These are phyloP conservation scores for Tricharina praecox DNA, from an alignment of 495 filamentous ascomycete species.

Conservation along the genomic window DNA sequence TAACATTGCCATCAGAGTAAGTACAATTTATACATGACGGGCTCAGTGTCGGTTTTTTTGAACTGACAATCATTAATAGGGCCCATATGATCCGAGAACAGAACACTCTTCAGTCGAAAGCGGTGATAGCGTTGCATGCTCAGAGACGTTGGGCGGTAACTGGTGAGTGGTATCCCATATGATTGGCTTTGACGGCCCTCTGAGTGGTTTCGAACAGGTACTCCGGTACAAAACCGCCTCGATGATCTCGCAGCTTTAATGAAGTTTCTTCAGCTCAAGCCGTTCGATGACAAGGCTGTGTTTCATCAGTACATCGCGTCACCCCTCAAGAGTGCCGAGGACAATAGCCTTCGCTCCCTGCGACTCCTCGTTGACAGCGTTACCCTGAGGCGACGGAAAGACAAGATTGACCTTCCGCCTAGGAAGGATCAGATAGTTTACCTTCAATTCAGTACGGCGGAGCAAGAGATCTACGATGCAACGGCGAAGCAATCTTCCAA, in stretches of 20 bases:
- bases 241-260: slow-evolving; percentile 83
- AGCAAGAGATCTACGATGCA: slow-evolving; percentile 39
- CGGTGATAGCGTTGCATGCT: slow-evolving; percentile 64
- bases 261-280: slow-evolving; percentile 69
- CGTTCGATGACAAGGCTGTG: slow-evolving; percentile 60
- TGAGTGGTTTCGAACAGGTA: not conserved
- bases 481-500: slow-evolving; percentile 38
- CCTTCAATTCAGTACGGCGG: slow-evolving; percentile 38
- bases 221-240: slow-evolving; percentile 46
- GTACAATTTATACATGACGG: not conserved
- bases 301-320: slow-evolving; percentile 64
- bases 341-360: slow-evolving; percentile 65
- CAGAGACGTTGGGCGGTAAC: slow-evolving; percentile 89
- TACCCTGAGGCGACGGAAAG: slow-evolving; percentile 80
- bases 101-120: slow-evolving; percentile 59
- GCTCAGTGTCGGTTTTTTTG: not conserved
- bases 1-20: not conserved
- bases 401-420: slow-evolving; percentile 65
- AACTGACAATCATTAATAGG: not conserved
- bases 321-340: slow-evolving; percentile 66
- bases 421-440: slow-evolving; percentile 53
- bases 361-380: slow-evolving; percentile 85
- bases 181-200: too few species aligned
- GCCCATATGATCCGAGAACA: slow-evolving; percentile 86
- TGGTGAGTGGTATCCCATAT: too few species aligned